Conservation (phyloP, 2,329 filamentous ascomycete species). For the Colletotrichum paranaense region DNA sequence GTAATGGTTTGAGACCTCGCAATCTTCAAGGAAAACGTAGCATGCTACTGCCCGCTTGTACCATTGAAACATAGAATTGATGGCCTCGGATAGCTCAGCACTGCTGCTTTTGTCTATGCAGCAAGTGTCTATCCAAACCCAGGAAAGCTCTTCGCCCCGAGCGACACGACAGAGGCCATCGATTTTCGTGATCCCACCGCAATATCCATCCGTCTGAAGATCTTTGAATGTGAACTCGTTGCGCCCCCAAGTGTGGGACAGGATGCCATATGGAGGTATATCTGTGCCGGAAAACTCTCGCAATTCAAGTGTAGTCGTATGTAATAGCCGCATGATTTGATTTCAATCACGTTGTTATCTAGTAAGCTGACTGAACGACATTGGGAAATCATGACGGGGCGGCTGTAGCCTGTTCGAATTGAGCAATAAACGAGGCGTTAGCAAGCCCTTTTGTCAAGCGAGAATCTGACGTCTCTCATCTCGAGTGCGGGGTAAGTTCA, state of each 20-base stretch:
- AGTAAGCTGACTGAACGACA: not conserved
- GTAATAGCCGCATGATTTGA: not conserved
- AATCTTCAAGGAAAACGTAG: not conserved
- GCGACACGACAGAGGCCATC: not conserved
- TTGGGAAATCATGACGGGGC: not conserved
- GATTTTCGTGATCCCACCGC: not conserved
- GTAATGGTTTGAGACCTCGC: no score
- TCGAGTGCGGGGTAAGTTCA: not conserved
- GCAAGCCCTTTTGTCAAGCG: not conserved
- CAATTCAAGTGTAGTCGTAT: not conserved
- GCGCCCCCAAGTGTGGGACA: constrained; percentile 38
- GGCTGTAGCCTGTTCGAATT: not conserved
- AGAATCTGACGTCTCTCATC: not conserved
- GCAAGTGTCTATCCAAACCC: not conserved
- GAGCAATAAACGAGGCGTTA: not conserved
- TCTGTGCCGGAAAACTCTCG: not conserved
- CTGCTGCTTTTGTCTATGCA: not conserved
- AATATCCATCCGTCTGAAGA: not conserved
- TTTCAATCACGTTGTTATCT: not conserved
- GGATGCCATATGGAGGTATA: constrained; percentile 36
- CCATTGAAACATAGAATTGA: not conserved
- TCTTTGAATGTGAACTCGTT: constrained; percentile 31
- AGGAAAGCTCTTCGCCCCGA: not conserved
- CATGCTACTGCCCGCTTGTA: not conserved
- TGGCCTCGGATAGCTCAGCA: not conserved